phyloP scores from a whole-genome alignment of 192 early-diverging fungal species.

The Entomortierella lignicola region DNA sequence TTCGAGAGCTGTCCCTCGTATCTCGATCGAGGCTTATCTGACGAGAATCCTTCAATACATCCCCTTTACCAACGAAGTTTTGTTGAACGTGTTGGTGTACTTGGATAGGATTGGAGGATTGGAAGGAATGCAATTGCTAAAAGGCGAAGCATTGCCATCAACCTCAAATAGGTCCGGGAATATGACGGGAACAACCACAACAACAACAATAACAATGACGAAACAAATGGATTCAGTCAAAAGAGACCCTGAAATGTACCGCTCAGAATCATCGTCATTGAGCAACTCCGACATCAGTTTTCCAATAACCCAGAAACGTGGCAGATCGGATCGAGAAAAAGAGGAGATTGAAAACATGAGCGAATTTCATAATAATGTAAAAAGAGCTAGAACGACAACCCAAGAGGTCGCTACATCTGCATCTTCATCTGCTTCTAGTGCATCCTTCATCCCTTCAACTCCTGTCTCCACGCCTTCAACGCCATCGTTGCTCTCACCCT shows the following conservation, averaged over 20 bases:
- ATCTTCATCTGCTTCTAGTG: background rate
- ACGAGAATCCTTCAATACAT: constrained; percentile 75
- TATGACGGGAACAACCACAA: background rate
- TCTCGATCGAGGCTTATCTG: constrained; percentile 74
- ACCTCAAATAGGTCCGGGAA: background rate
- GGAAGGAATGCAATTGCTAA: constrained; percentile 36
- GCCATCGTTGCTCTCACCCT: background rate
- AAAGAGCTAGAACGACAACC: background rate
- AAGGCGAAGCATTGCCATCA: constrained; percentile 1
- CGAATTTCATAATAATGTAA: background rate
- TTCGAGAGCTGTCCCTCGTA: constrained; percentile 72
- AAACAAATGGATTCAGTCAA: background rate
- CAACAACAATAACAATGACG: background rate
- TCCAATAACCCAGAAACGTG: constrained; percentile 49
- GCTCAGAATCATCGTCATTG: background rate
- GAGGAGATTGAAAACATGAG: background rate
- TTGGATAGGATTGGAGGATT: constrained; percentile 72
- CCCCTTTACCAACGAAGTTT: constrained; percentile 72
- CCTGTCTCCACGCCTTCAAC: constrained; percentile 7
- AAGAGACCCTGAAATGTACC: constrained; percentile 3
- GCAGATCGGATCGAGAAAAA: constrained; percentile 7
- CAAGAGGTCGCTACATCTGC: background rate
- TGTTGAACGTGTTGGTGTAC: constrained; percentile 77
- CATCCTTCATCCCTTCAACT: background rate
- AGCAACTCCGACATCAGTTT: constrained; percentile 29